phyloP scores from a whole-genome alignment of 495 filamentous ascomycete species.

The Apodospora peruviana region DNA sequence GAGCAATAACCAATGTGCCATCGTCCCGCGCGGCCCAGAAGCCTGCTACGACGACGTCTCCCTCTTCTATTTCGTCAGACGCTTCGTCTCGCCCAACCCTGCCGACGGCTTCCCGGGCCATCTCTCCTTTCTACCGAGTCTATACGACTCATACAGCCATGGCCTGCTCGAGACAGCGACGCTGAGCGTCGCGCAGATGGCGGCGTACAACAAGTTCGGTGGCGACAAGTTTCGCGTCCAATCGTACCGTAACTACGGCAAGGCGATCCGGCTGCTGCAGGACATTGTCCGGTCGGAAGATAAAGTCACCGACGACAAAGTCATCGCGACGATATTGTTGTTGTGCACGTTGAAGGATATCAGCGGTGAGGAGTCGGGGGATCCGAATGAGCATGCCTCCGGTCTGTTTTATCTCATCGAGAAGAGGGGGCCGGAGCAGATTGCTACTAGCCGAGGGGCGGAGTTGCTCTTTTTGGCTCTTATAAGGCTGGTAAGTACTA shows the following conservation, averaged over 20 bases:
- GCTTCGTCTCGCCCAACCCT: slow-evolving; percentile 17
- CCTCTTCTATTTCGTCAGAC: slow-evolving; percentile 19
- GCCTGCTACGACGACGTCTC: slow-evolving; percentile 17
- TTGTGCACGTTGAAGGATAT: not conserved
- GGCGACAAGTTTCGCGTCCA: slow-evolving; percentile 14
- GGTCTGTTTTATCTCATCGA: slow-evolving; percentile 10
- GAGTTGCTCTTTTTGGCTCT: slow-evolving; percentile 8
- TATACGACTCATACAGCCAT: slow-evolving; percentile 11
- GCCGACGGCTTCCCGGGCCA: slow-evolving; percentile 17
- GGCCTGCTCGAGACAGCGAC: slow-evolving; percentile 17
- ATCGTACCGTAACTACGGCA: slow-evolving; percentile 13
- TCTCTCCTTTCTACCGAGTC: slow-evolving; percentile 16
- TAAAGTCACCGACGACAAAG: slow-evolving; percentile 16
- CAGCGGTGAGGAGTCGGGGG: not conserved
- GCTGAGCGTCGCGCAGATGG: slow-evolving; percentile 18
- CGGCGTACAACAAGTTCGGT: slow-evolving; percentile 21
- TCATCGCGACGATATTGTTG: slow-evolving; percentile 7
- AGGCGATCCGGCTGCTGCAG: slow-evolving; percentile 8
- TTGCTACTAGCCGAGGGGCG: slow-evolving; percentile 7
- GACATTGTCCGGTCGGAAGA: slow-evolving; percentile 10
- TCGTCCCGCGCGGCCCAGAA: slow-evolving; percentile 6
- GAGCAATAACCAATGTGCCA: not conserved
- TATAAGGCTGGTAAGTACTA: slow-evolving; percentile 6
- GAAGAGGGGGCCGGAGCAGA: slow-evolving; percentile 9
- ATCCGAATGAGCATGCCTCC: slow-evolving; percentile 3